Evolutionary conservation across 306 rosid genomes (phyloP), one percentile per base, ranked within the genome.

Genomic region (Herpetospermum pedunculosum): DNA sequence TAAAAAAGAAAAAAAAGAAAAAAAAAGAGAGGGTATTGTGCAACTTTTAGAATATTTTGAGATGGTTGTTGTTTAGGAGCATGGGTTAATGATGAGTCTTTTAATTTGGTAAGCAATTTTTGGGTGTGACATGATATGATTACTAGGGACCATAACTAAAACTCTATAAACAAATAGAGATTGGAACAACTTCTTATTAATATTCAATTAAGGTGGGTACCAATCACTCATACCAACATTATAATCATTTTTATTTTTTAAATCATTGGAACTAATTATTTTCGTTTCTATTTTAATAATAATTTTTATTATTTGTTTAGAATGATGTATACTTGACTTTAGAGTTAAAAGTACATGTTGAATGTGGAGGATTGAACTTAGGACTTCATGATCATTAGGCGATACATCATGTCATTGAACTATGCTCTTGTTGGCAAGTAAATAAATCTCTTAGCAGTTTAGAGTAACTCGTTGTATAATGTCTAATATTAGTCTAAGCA

Each of bases 61-160:
- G 35, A 43, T 19, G 53, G 32, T 43, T 16, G 73, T 26, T 44
- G 38, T 44, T 69, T 44, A 15, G 38, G 15, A 44, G 54, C 54
- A 41, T 43, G 73, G 73, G 16, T 44, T 41, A 23, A 69, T 69
- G 55, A 69, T 69, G 72, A 40, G 34, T 5, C 50, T 41, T 40
- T 65, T 65, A 40, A 35, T 40, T 65, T 63, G 50, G 52, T 41
- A 3, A 25, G 14, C 34, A 43, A 43, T 44, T 1, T 44, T 69
- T 3, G 23, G 38, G 0, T 67, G 12, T 40, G 54, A 13, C 15
- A 69, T 44, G 12, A 23, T 43, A 69, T 69, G 26, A 69, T 69
- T 69, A 26, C 14, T 44, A 19, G 73, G 73, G 73, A 69, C 73
- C 40, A 44, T 69, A 44, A 15, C 73, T 26, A 44, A 25, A 43